phyloP scores from a whole-genome alignment of 345 rosid species.

The Corchorus capsularis region DNA sequence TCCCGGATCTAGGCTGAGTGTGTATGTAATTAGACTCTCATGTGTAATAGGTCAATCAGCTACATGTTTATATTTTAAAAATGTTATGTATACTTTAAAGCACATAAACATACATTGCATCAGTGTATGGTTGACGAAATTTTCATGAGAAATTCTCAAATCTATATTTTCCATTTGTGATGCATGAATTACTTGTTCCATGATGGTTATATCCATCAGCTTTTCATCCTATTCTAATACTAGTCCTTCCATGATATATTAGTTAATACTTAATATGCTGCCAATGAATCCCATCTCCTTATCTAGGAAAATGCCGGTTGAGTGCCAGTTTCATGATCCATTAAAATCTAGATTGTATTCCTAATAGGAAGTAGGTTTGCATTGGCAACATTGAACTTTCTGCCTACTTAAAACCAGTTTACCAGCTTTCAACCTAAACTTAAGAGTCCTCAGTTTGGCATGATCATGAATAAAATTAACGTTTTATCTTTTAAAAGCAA shows the following conservation, averaged over 20 bases:
- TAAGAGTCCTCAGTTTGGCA: neutral
- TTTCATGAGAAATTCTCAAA: neutral
- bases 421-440: slow-evolving; percentile 9
- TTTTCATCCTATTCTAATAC: neutral
- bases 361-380: slow-evolving; percentile 8
- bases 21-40: slow-evolving; percentile 3
- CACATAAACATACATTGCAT: neutral
- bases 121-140: neutral
- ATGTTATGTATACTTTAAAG: neutral
- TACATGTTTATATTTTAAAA: slow-evolving; percentile 9
- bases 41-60: slow-evolving; percentile 13
- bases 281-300: neutral
- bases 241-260: neutral
- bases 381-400: neutral
- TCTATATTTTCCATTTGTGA: neutral
- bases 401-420: slow-evolving; percentile 1
- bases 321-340: no score
- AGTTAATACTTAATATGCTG: neutral
- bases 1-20: slow-evolving; percentile 80
- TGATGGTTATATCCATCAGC: neutral
- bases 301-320: neutral
- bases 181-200: neutral
- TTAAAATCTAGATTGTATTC: neutral
- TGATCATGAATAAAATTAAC: neutral
- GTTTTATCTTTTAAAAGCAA: neutral